Percentiles rank a stretch among this genome's conserved stretches.
Conservation (phyloP, 208 protist species). For the Phytomonas sp. region DNA sequence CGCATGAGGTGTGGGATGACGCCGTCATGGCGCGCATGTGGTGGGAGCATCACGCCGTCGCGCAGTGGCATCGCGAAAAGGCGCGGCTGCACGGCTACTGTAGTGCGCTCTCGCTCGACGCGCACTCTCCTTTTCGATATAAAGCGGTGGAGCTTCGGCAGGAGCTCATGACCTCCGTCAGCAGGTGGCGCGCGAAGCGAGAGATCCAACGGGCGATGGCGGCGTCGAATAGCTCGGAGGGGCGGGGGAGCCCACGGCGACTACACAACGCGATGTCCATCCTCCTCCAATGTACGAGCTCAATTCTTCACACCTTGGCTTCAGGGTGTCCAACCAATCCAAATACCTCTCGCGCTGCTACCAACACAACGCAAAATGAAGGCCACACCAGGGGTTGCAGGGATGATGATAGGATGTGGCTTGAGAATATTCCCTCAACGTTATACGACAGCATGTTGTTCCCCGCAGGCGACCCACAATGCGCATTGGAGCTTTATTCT, state of each 20-base stretch:
- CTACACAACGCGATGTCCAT: not conserved
- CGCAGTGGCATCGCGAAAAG: constrained; percentile 67
- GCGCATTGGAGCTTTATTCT: constrained; percentile 19
- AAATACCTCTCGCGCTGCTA: not conserved
- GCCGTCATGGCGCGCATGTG: constrained; percentile 25
- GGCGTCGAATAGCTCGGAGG: not conserved
- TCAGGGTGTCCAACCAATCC: not conserved
- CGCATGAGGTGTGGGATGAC: constrained; percentile 30
- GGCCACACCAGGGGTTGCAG: not conserved
- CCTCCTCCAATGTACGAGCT: not conserved
- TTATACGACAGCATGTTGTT: constrained; percentile 51
- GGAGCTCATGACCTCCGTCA: constrained; percentile 50
- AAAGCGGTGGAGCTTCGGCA: constrained; percentile 31
- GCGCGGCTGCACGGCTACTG: constrained; percentile 11
- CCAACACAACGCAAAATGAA: not conserved
- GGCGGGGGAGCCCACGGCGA: not conserved
- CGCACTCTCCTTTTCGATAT: constrained; percentile 37
- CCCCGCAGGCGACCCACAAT: constrained; percentile 46
- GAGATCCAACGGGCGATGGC: constrained; percentile 6
- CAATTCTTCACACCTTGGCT: not conserved
- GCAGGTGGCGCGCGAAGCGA: constrained; percentile 26
- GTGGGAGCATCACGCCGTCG: constrained; percentile 50
- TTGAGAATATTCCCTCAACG: not conserved
- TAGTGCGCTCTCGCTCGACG: constrained; percentile 29
- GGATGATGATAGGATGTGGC: not conserved